Percentiles rank a stretch among this genome's conserved stretches.
Evolutionary conservation across 2,329 filamentous ascomycete genomes (phyloP).

Genomic region (Aspergillus oerlinghausenensis): DNA sequence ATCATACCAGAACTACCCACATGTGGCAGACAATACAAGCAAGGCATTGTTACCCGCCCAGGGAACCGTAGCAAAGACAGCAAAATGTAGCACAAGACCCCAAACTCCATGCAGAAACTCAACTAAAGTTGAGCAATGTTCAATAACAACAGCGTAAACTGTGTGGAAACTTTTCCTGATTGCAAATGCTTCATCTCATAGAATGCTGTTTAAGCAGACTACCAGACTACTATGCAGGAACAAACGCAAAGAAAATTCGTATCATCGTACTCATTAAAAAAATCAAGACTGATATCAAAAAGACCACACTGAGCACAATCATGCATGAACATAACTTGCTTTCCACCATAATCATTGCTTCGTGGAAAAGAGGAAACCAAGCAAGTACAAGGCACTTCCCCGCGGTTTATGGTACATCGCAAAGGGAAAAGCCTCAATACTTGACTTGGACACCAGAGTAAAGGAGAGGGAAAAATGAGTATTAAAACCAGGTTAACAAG

Average conservation of each 20-base stretch:
- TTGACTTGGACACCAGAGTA: conserved; percentile 1
- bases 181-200: not conserved
- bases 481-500: not conserved
- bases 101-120: conserved; percentile 22
- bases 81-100: conserved; percentile 13
- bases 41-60: conserved; percentile 8
- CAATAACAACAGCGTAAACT: conserved; percentile 12
- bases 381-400: conserved; percentile 1
- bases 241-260: not conserved
- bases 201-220: conserved; percentile 1
- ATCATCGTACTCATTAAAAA: not conserved
- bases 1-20: conserved; percentile 11
- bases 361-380: conserved; percentile 2
- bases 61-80: conserved; percentile 4
- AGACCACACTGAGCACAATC: not conserved
- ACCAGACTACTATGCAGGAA: conserved; percentile 1
- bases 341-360: not conserved
- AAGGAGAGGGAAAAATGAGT: not conserved
- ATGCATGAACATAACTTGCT: not conserved
- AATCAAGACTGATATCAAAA: conserved; percentile 1
- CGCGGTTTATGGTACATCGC: conserved; percentile 37
- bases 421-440: conserved; percentile 16
- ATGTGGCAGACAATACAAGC: conserved; percentile 11
- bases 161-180: conserved; percentile 3
- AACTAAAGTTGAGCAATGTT: conserved; percentile 5